Conservation (phyloP, 331 rosid species). For the Dryas integrifolia region DNA sequence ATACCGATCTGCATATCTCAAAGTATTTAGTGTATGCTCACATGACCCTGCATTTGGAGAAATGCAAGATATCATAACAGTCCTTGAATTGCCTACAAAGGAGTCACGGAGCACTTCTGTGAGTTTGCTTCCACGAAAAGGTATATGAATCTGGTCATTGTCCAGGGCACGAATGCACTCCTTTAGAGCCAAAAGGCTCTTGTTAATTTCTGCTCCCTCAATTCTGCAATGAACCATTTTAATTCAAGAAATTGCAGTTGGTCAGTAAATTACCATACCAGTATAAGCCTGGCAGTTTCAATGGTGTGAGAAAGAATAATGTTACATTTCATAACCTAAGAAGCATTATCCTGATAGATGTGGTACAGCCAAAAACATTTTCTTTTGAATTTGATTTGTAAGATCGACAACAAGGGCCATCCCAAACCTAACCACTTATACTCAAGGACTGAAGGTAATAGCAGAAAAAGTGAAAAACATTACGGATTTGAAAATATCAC, state of each 20-base stretch:
- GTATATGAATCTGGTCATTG: conserved; percentile 96
- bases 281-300: not conserved
- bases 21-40: conserved; percentile 90
- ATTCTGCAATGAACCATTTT: conserved; percentile 51
- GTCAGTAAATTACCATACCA: conserved; percentile 9
- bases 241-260: conserved; percentile 6
- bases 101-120: conserved; percentile 99
- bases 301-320: not conserved
- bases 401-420: not conserved
- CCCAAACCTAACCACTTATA: not conserved
- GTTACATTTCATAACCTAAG: not conserved
- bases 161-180: conserved; percentile 99
- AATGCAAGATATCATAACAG: conserved; percentile 97
- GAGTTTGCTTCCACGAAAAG: conserved; percentile 98
- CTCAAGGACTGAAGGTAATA: not conserved
- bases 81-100: conserved; percentile 91
- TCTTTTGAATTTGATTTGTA: not conserved
- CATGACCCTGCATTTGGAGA: conserved; percentile 98
- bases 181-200: conserved; percentile 95
- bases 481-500: not conserved
- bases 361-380: not conserved
- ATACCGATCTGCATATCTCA: conserved; percentile 97
- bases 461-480: not conserved
- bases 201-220: conserved; percentile 96
- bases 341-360: not conserved